phyloP scores from a whole-genome alignment of 176 grass and related monocot species.

The Phyllostachys edulis region DNA sequence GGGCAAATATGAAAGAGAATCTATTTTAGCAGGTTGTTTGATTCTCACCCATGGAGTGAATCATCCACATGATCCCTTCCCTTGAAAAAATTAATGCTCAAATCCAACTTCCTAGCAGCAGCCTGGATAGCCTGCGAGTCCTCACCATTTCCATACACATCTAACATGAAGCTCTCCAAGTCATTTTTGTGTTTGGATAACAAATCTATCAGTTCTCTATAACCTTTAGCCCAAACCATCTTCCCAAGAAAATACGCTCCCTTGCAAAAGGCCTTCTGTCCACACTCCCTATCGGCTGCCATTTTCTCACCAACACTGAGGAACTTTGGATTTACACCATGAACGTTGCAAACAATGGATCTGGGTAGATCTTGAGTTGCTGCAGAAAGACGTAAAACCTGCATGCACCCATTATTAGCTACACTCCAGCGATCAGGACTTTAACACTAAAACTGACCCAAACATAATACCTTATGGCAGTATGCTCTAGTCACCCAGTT shows the following conservation, averaged over 20 bases:
- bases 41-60: slow-evolving; percentile 85
- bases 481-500: slow-evolving; percentile 93
- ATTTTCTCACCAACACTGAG: slow-evolving; percentile 78
- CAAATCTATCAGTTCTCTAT: slow-evolving; percentile 83
- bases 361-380: slow-evolving; percentile 84
- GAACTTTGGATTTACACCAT: slow-evolving; percentile 87
- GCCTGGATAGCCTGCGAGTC: slow-evolving; percentile 68
- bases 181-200: slow-evolving; percentile 64
- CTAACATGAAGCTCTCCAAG: slow-evolving; percentile 60
- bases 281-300: slow-evolving; percentile 53
- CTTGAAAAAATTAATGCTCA: slow-evolving; percentile 78
- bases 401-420: slow-evolving; percentile 42
- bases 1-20: background rate
- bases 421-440: background rate
- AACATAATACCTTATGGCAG: slow-evolving; percentile 78
- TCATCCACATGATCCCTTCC: slow-evolving; percentile 78
- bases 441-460: slow-evolving; percentile 15
- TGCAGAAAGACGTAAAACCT: slow-evolving; percentile 90
- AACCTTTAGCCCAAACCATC: slow-evolving; percentile 98
- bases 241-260: slow-evolving; percentile 93
- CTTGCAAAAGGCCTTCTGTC: slow-evolving; percentile 60
- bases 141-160: slow-evolving; percentile 82
- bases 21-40: slow-evolving; percentile 20
- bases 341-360: slow-evolving; percentile 89
- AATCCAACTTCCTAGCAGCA: slow-evolving; percentile 64